A percentile compares a stretch with the other conserved stretches of the same genome.
phyloP scores from a whole-genome alignment of 2,329 filamentous ascomycete species.

The Verticillium klebahnii region DNA sequence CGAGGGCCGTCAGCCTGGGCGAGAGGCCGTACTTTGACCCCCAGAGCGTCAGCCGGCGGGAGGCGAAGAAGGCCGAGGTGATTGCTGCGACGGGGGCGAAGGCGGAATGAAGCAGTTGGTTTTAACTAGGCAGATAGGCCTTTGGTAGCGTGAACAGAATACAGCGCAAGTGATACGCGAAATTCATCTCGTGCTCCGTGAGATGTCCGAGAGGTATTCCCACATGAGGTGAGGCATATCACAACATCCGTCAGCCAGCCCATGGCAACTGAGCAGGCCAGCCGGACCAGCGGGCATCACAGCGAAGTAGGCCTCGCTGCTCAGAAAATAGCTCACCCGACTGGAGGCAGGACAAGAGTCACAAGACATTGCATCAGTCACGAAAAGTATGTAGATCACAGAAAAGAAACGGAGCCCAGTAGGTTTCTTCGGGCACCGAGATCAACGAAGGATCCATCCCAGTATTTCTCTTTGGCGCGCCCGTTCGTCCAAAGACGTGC shows the following conservation, averaged over 20 bases:
- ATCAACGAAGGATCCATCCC: slow-evolving; percentile 17
- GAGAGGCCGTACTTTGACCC: slow-evolving; percentile 51
- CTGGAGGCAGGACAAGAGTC: too few species aligned
- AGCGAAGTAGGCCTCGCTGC: too few species aligned
- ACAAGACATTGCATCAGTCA: not conserved
- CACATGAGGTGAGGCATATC: too few species aligned
- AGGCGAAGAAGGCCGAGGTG: slow-evolving; percentile 8
- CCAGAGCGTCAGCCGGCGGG: slow-evolving; percentile 22
- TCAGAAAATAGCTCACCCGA: too few species aligned
- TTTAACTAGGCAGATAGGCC: too few species aligned
- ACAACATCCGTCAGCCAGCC: too few species aligned
- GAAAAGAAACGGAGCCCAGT: slow-evolving; percentile 16
- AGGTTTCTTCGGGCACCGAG: slow-evolving; percentile 12
- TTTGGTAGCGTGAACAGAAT: too few species aligned
- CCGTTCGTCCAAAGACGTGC: slow-evolving; percentile 13
- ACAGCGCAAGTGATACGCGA: too few species aligned
- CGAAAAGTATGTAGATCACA: slow-evolving; percentile 12
- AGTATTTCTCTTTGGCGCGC: slow-evolving; percentile 13
- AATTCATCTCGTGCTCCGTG: too few species aligned
- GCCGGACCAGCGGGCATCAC: too few species aligned
- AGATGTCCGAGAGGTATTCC: too few species aligned
- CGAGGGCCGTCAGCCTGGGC: slow-evolving; percentile 46
- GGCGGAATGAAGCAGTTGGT: not conserved
- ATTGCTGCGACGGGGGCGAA: not conserved
- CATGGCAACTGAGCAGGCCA: too few species aligned